Conservation (phyloP, 2,329 filamentous ascomycete genomes). For the Neopestalotiopsis sp. region DNA sequence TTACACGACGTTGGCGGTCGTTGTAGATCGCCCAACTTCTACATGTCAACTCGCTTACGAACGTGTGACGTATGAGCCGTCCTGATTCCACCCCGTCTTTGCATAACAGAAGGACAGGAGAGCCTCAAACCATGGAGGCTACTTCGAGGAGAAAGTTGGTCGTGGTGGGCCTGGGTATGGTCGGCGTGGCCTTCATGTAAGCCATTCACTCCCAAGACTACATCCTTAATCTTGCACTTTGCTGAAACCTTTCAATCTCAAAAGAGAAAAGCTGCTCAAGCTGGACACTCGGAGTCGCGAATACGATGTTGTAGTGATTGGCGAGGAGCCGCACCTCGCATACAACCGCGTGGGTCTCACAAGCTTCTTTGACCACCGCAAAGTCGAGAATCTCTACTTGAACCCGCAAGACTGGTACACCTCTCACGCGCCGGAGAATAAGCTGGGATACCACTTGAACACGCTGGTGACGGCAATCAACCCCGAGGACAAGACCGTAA, state of each 20-base stretch:
- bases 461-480: conserved; percentile 74
- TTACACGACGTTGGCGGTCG: too few relatives aligned
- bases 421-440: conserved; percentile 64
- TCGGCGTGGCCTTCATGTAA: conserved; percentile 87
- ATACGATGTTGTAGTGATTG: conserved; percentile 84
- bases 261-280: conserved; percentile 86
- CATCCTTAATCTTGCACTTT: too few relatives aligned
- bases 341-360: conserved; percentile 92
- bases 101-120: too few relatives aligned
- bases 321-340: conserved; percentile 85
- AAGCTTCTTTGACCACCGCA: conserved; percentile 85
- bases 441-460: conserved; percentile 78
- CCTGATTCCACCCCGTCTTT: too few relatives aligned
- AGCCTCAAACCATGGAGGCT: conserved; percentile 47
- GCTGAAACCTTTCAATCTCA: not conserved
- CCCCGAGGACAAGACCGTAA: conserved; percentile 67
- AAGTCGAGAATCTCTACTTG: conserved; percentile 86
- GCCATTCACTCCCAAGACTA: conserved; percentile 36
- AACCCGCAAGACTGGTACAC: conserved; percentile 85
- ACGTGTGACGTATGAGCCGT: too few relatives aligned
- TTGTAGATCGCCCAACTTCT: too few relatives aligned
- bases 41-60: too few relatives aligned
- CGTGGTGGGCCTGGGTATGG: conserved; percentile 90
- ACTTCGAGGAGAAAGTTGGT: conserved; percentile 70
- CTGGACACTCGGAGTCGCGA: conserved; percentile 76